Base-by-base conservation (phyloP, 2,329 filamentous ascomycete species). In the Nectriaceae sp. region DNA sequence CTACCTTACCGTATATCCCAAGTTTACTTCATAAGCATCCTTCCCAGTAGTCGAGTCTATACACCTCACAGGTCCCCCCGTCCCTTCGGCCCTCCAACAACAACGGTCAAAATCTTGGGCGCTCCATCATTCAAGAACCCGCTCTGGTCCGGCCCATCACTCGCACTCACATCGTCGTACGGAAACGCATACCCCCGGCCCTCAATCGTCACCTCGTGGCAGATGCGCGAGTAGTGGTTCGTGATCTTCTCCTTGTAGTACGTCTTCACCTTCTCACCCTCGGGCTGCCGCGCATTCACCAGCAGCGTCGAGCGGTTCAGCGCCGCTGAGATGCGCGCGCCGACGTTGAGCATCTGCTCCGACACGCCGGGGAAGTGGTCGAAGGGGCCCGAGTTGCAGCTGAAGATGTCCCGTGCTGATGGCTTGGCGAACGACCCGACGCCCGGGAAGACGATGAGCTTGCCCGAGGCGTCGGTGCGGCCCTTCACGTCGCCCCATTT, bases 221-320 rank as follows among this genome's bases (percentile, higher is more conserved):
- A 79, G 54, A 88, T 78, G 47, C 84, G 75, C 40, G 82, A 72
- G 64, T 86, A 89, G 65, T 89, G 84, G 66, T 89, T 88, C 36
- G 84, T 87, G 40, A 79, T 65, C 3, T 57, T 47, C 13, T 77
- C 67, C 13, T 65, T 55, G 66, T 88, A 88, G 63, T 84, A 87
- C 8, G 62, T 65, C 5, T 62, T 63, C 2, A 77, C 68, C 1
- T 60, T 53, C 62, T 81, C 79, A 42, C 73, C 72, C 46, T 79
- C 73, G 13, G 80, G 83, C 69, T 80, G 83, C 55, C 62, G 59
- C n/a, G 65, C 44, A 57, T 79, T 70, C 18, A 68, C 62, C 42
- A 88, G 68, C 51, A 94, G 69, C 11, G 87, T 92, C 26, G 80
- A 84, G 19, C 89, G 79, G 69, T 92, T 90, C 61, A 93, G 82